Evolutionary conservation across 208 protist species (phyloP).

Genomic region (Wallacemonas collosoma): DNA sequence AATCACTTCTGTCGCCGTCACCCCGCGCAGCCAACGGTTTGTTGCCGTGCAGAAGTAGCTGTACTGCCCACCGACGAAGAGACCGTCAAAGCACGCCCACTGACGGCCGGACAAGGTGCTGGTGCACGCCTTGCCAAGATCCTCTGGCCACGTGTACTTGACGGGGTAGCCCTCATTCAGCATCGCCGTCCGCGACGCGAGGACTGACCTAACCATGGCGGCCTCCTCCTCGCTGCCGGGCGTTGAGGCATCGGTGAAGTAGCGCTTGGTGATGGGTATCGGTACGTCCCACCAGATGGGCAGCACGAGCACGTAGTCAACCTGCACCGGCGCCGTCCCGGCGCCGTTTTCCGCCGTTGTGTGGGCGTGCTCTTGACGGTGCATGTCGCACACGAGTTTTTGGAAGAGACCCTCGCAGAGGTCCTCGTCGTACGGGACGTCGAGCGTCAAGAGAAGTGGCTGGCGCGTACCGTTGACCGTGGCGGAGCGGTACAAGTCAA

Average conservation of each 20-base stretch:
- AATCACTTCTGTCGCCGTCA: constrained; percentile 89
- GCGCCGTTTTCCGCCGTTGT: constrained; percentile 4
- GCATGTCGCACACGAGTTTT: constrained; percentile 77
- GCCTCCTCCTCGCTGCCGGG: background rate
- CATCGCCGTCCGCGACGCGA: constrained; percentile 49
- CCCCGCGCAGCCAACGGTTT: constrained; percentile 72
- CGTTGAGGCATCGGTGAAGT: constrained; percentile 41
- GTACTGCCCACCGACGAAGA: constrained; percentile 81
- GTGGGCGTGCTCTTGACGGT: background rate
- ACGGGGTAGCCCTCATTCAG: constrained; percentile 63
- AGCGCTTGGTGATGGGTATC: constrained; percentile 59
- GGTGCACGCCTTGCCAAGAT: constrained; percentile 36
- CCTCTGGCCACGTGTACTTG: constrained; percentile 61
- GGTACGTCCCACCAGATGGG: constrained; percentile 86
- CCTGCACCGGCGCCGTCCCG: constrained; percentile 6
- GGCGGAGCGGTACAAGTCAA: constrained; percentile 32
- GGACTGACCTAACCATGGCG: constrained; percentile 25
- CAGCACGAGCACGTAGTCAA: constrained; percentile 86
- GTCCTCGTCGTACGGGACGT: constrained; percentile 91
- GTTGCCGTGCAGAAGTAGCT: constrained; percentile 85
- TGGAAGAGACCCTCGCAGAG: constrained; percentile 84
- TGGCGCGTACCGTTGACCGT: constrained; percentile 36
- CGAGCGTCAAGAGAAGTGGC: constrained; percentile 80
- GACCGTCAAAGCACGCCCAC: constrained; percentile 80
- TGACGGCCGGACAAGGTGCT: constrained; percentile 28